phyloP scores from a whole-genome alignment of 148 eudicot genomes.

The Rhododendron griersonianum region DNA sequence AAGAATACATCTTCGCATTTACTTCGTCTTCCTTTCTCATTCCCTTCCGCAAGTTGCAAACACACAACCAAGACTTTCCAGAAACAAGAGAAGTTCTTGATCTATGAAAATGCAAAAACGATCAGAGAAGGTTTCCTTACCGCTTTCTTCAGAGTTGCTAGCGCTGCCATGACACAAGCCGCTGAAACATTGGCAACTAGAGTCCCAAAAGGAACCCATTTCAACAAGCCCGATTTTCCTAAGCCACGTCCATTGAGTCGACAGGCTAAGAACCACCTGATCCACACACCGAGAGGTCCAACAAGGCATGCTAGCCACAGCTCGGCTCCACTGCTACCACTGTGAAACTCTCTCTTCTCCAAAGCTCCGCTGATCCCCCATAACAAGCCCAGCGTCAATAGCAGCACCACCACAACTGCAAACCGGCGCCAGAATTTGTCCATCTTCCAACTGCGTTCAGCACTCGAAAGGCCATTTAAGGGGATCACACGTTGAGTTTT shows the following conservation, averaged over 20 bases:
- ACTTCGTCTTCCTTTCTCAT: background rate
- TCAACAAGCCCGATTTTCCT: conserved; percentile 43
- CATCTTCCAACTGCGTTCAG: conserved; percentile 14
- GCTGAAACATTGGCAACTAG: conserved; percentile 78
- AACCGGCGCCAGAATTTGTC: conserved; percentile 23
- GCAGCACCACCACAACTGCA: conserved; percentile 26
- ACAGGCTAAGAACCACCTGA: conserved; percentile 75
- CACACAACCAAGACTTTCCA: background rate
- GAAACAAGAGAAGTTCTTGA: background rate
- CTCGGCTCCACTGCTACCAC: conserved; percentile 53
- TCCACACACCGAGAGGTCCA: conserved; percentile 85
- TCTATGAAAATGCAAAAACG: background rate
- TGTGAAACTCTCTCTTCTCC: conserved; percentile 42
- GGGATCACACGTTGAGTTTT: conserved; percentile 9
- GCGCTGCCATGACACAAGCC: conserved; percentile 83
- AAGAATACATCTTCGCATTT: background rate
- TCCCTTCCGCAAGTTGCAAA: background rate
- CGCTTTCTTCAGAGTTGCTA: conserved; percentile 62
- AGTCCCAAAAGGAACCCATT: conserved; percentile 93
- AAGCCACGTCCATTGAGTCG: conserved; percentile 76
- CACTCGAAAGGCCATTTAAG: background rate
- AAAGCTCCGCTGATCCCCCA: conserved; percentile 50
- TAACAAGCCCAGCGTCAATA: conserved; percentile 37
- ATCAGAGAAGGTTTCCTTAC: conserved; percentile 7
- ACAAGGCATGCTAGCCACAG: conserved; percentile 81